phyloP scores from a whole-genome alignment of 805 yeast species.

The Candida nonsorbophila region DNA sequence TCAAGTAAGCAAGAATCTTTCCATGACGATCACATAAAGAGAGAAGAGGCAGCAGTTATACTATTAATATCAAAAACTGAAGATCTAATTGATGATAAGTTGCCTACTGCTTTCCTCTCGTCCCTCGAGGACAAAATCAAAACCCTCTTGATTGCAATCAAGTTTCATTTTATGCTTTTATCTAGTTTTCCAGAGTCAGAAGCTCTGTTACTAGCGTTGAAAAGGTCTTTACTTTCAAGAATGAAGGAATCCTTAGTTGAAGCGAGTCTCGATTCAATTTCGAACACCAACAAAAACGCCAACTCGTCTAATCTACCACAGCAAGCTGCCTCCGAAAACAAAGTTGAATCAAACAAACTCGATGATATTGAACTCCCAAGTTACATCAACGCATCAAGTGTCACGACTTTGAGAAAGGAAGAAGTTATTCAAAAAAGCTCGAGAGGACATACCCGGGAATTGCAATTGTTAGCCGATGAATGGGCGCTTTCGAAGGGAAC shows the following conservation, averaged over 20 bases:
- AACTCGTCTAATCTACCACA: too few relatives aligned
- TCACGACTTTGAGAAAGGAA: constrained; percentile 11
- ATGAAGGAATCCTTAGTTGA: too few relatives aligned
- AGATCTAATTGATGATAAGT: constrained; percentile 20
- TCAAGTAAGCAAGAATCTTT: too few relatives aligned
- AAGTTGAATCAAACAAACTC: constrained; percentile 14
- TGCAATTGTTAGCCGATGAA: too few relatives aligned
- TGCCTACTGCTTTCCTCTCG: constrained; percentile 19
- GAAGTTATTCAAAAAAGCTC: constrained; percentile 1
- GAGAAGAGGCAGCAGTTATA: too few relatives aligned
- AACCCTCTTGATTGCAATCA: constrained; percentile 19
- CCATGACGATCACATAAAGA: too few relatives aligned
- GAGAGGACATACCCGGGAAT: too few relatives aligned
- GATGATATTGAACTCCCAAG: constrained; percentile 35
- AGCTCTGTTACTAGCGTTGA: constrained; percentile 9
- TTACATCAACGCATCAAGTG: constrained; percentile 25
- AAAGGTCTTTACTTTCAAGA: constrained; percentile 7
- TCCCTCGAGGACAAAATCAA: constrained; percentile 28
- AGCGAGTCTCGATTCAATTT: too few relatives aligned
- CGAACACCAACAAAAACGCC: too few relatives aligned
- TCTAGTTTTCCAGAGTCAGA: constrained; percentile 7
- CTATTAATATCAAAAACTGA: too few relatives aligned
- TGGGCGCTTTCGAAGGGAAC: too few relatives aligned
- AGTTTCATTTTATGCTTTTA: constrained; percentile 23
- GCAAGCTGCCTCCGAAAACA: constrained; percentile 2